phyloP scores from a whole-genome alignment of 768 basidiomycete genomes.

The Infundibulicybe gibba region DNA sequence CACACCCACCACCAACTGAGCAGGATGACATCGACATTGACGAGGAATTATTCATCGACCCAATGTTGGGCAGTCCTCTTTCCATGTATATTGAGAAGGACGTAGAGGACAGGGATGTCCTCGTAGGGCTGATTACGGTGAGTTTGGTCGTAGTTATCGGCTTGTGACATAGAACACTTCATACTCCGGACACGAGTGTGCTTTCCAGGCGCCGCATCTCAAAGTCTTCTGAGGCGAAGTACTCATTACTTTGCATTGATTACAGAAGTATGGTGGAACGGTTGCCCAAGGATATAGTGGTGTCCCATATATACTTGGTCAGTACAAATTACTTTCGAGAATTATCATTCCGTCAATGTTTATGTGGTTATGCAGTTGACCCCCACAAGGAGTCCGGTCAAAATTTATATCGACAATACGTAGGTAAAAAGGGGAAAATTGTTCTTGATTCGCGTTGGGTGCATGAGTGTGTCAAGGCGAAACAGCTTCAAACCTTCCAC shows the following conservation, averaged over 20 bases:
- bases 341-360: conserved; percentile 1
- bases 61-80: conserved; percentile 76
- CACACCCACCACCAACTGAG: conserved; percentile 23
- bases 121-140: conserved; percentile 66
- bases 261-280: conserved; percentile 72
- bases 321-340: conserved; percentile 37
- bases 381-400: conserved; percentile 78
- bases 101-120: conserved; percentile 61
- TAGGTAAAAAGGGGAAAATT: conserved; percentile 75
- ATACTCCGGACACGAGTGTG: too few relatives aligned
- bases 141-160: conserved; percentile 23
- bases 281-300: conserved; percentile 75
- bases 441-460: conserved; percentile 76
- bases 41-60: conserved; percentile 70
- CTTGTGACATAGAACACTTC: not conserved
- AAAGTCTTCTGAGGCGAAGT: not conserved
- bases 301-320: conserved; percentile 78
- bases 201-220: not conserved
- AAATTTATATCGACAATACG: conserved; percentile 76
- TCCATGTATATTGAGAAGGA: conserved; percentile 79
- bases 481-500: conserved; percentile 69
- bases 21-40: conserved; percentile 28
- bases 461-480: conserved; percentile 67
- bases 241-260: conserved; percentile 9
- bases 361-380: conserved; percentile 50